Base-by-base conservation (phyloP, 23 red algal species). In the Gracilaria caudata region DNA sequence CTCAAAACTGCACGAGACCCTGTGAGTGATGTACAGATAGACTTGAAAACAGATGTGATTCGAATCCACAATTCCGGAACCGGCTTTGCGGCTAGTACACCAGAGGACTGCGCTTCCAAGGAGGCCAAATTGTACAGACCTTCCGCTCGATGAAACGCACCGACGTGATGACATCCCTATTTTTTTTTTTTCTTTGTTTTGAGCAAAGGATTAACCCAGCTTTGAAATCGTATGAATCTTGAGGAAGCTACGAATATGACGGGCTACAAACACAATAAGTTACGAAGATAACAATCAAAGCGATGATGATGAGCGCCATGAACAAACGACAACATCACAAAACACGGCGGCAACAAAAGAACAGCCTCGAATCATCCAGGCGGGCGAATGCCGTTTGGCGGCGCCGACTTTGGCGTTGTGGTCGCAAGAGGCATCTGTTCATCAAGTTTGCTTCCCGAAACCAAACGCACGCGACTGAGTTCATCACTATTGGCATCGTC, bases 31-130 rank as follows among this genome's bases (percentile, higher is more conserved):
- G 68, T 35, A 49, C 29, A 37, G 0, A 64, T 96, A 49, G 39
- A 88, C 46, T 51, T 92, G 19, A 43, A 68, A 21, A 82, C 45
- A 53, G 94, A 88, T 68, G 54, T 96, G 30, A 88, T 96, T 56
- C 68, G 36, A 17, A 82, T 96, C 76, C 49, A 81, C 51, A 87
- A 88, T 78, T 80, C 65, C 21, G 94, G 94, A 47, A 96, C 94
- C 13, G 94, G 79, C 26, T 96, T 87, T 57, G 84, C 87, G 36
- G 84, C 59, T 45, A 96, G 87, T 44, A 81, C 86, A 30, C 75
- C 49, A 25, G 82, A 93, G 12, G 77, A 81, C 73, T 68, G 60
- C 46, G 40, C 47, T 44, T 87, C 83, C 46, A 74, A 49, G 10
- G 83, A 87, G 46, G 83, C 83, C 32, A 59, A 39, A 24, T 24